A percentile compares a stretch with the other conserved stretches of the same genome.
phyloP scores from a whole-genome alignment of 1,284 basidiomycete species.

The Ganoderma lucidum region DNA sequence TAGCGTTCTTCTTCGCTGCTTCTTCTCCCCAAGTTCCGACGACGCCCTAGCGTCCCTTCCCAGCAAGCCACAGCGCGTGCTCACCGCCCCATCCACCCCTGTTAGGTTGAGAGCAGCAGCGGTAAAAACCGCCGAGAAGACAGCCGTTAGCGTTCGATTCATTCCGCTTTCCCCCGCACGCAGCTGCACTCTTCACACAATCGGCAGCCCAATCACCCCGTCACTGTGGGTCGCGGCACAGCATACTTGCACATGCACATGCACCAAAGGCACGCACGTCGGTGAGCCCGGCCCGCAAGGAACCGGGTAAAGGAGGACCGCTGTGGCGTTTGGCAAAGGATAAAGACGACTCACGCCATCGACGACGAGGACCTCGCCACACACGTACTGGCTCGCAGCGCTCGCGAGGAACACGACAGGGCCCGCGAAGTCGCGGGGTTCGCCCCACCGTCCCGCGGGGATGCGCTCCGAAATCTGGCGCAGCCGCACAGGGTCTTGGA shows the following conservation, averaged over 20 bases:
- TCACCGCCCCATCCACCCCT: constrained; percentile 36
- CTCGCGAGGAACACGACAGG: constrained; percentile 92
- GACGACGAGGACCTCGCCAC: constrained; percentile 85
- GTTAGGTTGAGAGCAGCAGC: background rate
- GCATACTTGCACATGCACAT: background rate
- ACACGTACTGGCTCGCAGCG: constrained; percentile 88
- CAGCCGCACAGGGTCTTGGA: constrained; percentile 76
- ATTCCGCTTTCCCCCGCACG: constrained; percentile 5
- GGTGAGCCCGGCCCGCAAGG: constrained; percentile 7
- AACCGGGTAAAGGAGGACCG: background rate
- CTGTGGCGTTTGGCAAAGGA: too few species aligned
- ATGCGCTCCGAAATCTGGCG: constrained; percentile 94
- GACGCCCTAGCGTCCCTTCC: constrained; percentile 2
- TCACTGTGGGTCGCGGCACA: background rate
- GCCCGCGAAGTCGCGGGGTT: constrained; percentile 89
- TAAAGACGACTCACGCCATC: constrained; percentile 63
- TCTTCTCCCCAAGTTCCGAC: constrained; percentile 18
- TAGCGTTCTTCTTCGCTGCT: background rate
- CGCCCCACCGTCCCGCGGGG: constrained; percentile 92
- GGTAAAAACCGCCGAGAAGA: constrained; percentile 11
- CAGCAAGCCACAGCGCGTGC: constrained; percentile 2
- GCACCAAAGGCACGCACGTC: constrained; percentile 5
- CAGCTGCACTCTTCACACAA: constrained; percentile 8
- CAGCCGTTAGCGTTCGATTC: constrained; percentile 6
- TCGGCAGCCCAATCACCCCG: constrained; percentile 7